Base-by-base conservation (phyloP, 1,139 yeast species). In the Scheffersomyces segobiensis region DNA sequence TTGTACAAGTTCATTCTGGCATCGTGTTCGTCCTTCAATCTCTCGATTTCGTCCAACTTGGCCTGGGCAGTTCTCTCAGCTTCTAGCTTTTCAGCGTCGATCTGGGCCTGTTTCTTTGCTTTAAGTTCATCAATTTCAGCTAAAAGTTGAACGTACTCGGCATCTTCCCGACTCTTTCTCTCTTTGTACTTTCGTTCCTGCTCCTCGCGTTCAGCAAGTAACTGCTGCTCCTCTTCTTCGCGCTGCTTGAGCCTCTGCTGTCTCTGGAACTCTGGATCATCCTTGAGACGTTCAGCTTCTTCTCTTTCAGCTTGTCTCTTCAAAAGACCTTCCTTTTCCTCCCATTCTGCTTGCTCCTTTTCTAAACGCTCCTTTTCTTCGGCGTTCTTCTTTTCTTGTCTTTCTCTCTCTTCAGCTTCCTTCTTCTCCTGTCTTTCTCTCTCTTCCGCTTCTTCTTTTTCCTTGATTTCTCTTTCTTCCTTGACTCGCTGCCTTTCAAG, bases 401-500 rank as follows among this genome's bases (percentile, higher is more conserved):
- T 48, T 62, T 52, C 60, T 19, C 32, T 55, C 51, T 63, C 62
- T 58, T 64, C 52, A 6, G 53, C 59, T 14, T 52, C 53, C 50
- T 78, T 82, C 52, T 65, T 70, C 50, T 66, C 75, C 57, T 60
- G 58, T 55, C 69, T 66, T 55, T 65, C 72, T 53, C 61, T 67
- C 59, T 68, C 77, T 56, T 71, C 72, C 49, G 72, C 75, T 54
- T 70, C 77, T 49, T 77, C 76, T 55, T 70, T 70, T 1, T 57
- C 67, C 49, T 65, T 62, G 63, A 77, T 73, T 63, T 78, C 73
- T 56, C 73, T 74, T 39, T 77, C 77, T 56, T 71, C 75, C n/a
- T 60, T 65, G 46, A 67, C 65, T 62, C 76, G 72, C 64, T 77
- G 69, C 62, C 76, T 78, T 61, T 81, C 84, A 57, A 83, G 73